Evolutionary conservation across 2,329 filamentous ascomycete genomes (phyloP).

Genomic region (Paradendryphiella salina): DNA sequence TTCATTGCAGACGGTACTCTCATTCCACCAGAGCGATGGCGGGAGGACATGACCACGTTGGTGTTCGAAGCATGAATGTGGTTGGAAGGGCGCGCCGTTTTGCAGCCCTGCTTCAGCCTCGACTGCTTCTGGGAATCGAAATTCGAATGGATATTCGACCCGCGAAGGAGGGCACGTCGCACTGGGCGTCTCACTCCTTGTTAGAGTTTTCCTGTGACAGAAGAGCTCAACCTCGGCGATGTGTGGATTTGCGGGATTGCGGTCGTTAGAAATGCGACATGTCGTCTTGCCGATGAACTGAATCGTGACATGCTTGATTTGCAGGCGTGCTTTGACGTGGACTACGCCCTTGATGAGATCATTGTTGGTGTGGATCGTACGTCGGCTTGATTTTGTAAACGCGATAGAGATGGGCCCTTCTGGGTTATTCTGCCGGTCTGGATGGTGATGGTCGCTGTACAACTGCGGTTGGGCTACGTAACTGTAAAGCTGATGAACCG

Average conservation of each 20-base stretch:
- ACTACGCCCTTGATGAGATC: conserved; percentile 27
- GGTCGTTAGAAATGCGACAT: conserved; percentile 22
- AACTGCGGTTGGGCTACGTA: conserved; percentile 22
- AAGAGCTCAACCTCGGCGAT: conserved; percentile 19
- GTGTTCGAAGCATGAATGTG: conserved; percentile 17
- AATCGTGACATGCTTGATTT: conserved; percentile 20
- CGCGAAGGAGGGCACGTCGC: conserved; percentile 19
- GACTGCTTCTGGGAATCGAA: conserved; percentile 27
- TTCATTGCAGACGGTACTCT: conserved; percentile 21
- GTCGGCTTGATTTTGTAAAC: conserved; percentile 21
- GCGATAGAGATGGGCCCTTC: conserved; percentile 23
- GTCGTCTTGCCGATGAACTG: conserved; percentile 24
- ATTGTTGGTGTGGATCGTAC: conserved; percentile 26
- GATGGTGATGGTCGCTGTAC: conserved; percentile 25
- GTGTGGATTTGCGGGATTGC: conserved; percentile 19
- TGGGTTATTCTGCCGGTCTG: conserved; percentile 21
- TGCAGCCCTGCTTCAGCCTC: conserved; percentile 14
- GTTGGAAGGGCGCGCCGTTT: conserved; percentile 11
- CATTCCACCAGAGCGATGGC: conserved; percentile 24
- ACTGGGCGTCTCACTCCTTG: conserved; percentile 12
- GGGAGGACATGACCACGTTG: conserved; percentile 21
- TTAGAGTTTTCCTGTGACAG: conserved; percentile 15
- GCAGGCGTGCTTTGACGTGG: conserved; percentile 17
- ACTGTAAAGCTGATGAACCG: conserved; percentile 21
- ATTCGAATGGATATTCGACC: conserved; percentile 28